Conservation (phyloP, 2,329 filamentous ascomycete species). For the Trichoderma sp. region DNA sequence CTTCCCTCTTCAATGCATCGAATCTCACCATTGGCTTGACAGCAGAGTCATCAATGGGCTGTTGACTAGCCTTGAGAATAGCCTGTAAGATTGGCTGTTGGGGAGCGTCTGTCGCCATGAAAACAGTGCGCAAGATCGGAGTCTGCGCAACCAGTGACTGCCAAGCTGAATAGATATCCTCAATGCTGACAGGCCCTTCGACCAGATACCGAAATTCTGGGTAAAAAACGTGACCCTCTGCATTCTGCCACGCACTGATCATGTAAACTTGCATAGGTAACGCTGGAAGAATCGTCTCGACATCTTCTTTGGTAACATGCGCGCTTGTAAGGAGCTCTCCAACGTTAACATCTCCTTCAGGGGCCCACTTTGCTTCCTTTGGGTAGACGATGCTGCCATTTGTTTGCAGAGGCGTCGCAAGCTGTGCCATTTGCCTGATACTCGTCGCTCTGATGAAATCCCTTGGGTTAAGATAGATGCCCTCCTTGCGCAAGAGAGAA, state of each 20-base stretch:
- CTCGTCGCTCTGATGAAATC: slow-evolving; percentile 66
- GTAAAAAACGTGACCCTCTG: slow-evolving; percentile 66
- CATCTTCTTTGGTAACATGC: slow-evolving; percentile 41
- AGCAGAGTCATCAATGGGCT: not conserved
- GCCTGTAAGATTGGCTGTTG: slow-evolving; percentile 61
- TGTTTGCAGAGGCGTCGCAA: slow-evolving; percentile 13
- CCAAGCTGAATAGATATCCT: slow-evolving; percentile 59
- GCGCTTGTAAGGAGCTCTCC: slow-evolving; percentile 36
- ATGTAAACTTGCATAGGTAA: slow-evolving; percentile 79
- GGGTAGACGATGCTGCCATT: not conserved
- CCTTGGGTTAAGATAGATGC: slow-evolving; percentile 63
- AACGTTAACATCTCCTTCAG: slow-evolving; percentile 39
- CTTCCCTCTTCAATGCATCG: not conserved
- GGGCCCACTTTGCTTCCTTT: slow-evolving; percentile 23
- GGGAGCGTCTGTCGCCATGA: slow-evolving; percentile 50
- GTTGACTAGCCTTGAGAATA: slow-evolving; percentile 38
- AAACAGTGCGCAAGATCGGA: slow-evolving; percentile 66
- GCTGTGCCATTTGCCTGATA: slow-evolving; percentile 58
- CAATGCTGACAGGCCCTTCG: slow-evolving; percentile 35
- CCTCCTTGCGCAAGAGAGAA: slow-evolving; percentile 62
- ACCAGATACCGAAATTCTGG: slow-evolving; percentile 65
- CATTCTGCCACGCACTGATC: slow-evolving; percentile 71
- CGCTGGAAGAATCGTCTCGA: slow-evolving; percentile 62
- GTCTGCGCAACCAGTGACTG: slow-evolving; percentile 49
- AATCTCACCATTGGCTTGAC: not conserved